A percentile compares a stretch with the other conserved stretches of the same genome.
These are phyloP conservation scores for Blastocrithidia nonstop DNA, from an alignment of 208 protist species.

Conservation along the genomic window DNA sequence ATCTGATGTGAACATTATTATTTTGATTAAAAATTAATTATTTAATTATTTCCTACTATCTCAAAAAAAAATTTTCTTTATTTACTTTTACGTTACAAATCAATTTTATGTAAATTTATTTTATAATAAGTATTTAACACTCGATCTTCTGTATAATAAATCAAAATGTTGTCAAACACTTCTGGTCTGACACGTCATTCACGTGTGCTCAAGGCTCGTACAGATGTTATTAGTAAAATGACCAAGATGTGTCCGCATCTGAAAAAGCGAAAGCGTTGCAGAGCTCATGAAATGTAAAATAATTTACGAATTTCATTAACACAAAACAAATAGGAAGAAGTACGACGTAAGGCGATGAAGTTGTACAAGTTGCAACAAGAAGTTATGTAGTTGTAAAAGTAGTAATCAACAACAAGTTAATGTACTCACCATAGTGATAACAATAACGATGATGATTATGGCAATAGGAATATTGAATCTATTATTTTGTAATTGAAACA, in stretches of 20 bases:
- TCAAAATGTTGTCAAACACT: conserved; percentile 52
- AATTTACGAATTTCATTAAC: conserved; percentile 20
- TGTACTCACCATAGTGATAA: neutral
- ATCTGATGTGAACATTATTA: neutral
- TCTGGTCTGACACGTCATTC: conserved; percentile 18
- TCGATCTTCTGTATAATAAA: neutral
- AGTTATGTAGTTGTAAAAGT: conserved; percentile 10
- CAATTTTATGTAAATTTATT: no score
- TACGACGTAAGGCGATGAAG: conserved; percentile 34
- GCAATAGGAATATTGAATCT: conserved; percentile 5
- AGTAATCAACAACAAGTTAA: neutral
- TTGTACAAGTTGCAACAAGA: conserved; percentile 47
- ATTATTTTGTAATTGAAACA: conserved; percentile 53
- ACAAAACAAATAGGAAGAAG: conserved; percentile 38
- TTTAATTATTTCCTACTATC: no score
- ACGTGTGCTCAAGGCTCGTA: conserved; percentile 13
- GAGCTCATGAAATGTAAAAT: conserved; percentile 17
- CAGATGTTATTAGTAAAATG: conserved; percentile 17
- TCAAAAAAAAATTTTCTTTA: no score
- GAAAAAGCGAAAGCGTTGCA: conserved; percentile 17
- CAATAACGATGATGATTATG: conserved; percentile 5
- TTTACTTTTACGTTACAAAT: no score
- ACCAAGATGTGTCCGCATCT: conserved; percentile 20
- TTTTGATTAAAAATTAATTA: no score
- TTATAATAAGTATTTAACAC: no score